Evolutionary conservation across 2,329 filamentous ascomycete species (phyloP).

Genomic region (Monosporascus sp.): DNA sequence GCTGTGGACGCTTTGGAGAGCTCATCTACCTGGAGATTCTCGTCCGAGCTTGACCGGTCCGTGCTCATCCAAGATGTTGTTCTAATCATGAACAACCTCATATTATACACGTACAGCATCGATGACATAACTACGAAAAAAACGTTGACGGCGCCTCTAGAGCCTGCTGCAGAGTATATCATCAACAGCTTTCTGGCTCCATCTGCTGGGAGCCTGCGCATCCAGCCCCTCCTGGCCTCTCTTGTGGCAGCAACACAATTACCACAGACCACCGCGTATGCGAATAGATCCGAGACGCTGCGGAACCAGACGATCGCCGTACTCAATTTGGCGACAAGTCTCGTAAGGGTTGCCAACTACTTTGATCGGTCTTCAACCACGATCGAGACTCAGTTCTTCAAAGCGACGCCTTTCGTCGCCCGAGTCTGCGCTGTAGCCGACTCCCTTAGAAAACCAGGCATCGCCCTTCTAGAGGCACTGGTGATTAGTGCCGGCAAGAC

Average conservation of each 20-base stretch:
- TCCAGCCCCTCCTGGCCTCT: slow-evolving; percentile 70
- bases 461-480: slow-evolving; percentile 67
- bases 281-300: slow-evolving; percentile 48
- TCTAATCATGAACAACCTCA: slow-evolving; percentile 63
- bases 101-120: slow-evolving; percentile 70
- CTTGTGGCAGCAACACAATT: slow-evolving; percentile 58
- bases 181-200: slow-evolving; percentile 70
- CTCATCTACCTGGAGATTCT: slow-evolving; percentile 80
- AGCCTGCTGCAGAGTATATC: slow-evolving; percentile 69
- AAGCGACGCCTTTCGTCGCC: slow-evolving; percentile 69
- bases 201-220: slow-evolving; percentile 63
- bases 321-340: slow-evolving; percentile 59
- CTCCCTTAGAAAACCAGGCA: slow-evolving; percentile 58
- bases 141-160: slow-evolving; percentile 56
- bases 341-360: slow-evolving; percentile 66
- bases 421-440: slow-evolving; percentile 69
- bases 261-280: slow-evolving; percentile 58
- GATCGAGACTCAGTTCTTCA: slow-evolving; percentile 75
- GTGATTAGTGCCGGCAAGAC: slow-evolving; percentile 64
- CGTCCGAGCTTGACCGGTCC: slow-evolving; percentile 60
- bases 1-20: slow-evolving; percentile 82
- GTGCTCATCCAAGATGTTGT: slow-evolving; percentile 65
- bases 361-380: slow-evolving; percentile 58
- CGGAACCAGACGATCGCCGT: slow-evolving; percentile 59
- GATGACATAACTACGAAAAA: slow-evolving; percentile 51